These are phyloP conservation scores for Kluyveromyces dobzhanskii DNA, from an alignment of 805 yeast genomes.

Conservation along the genomic window DNA sequence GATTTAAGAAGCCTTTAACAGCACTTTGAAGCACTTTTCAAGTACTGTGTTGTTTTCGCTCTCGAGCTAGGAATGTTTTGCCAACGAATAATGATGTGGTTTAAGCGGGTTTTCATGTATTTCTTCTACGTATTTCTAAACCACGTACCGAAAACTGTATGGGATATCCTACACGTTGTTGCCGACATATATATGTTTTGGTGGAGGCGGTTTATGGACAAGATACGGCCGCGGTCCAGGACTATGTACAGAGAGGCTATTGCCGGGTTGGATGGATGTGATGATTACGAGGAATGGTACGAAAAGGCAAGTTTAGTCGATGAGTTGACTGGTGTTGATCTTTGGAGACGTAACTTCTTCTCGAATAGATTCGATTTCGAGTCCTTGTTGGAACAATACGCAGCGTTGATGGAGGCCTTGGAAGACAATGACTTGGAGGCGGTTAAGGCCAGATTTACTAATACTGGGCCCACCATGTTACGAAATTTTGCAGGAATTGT, in stretches of 20 bases:
- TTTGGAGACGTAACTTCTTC: conserved; percentile 78
- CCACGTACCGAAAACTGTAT: conserved; percentile 35
- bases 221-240: conserved; percentile 25
- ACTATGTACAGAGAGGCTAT: conserved; percentile 34
- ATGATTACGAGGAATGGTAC: conserved; percentile 66
- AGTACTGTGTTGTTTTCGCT: too few relatives aligned
- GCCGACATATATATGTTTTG: conserved; percentile 37
- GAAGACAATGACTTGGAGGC: conserved; percentile 43
- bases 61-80: too few relatives aligned
- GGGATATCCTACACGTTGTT: conserved; percentile 34
- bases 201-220: conserved; percentile 23
- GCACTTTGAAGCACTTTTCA: too few relatives aligned
- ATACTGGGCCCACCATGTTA: conserved; percentile 56
- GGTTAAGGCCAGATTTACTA: conserved; percentile 60
- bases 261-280: conserved; percentile 42
- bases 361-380: conserved; percentile 77
- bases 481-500: conserved; percentile 90
- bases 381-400: conserved; percentile 66
- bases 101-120: conserved; percentile 17
- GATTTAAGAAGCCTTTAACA: too few relatives aligned
- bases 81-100: conserved; percentile 2
- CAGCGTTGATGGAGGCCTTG: conserved; percentile 54
- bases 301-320: conserved; percentile 42
- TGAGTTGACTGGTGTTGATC: conserved; percentile 42
- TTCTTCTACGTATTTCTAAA: conserved; percentile 26